Conservation (phyloP, 257 asterid genomes). For the Scutellaria minor region DNA sequence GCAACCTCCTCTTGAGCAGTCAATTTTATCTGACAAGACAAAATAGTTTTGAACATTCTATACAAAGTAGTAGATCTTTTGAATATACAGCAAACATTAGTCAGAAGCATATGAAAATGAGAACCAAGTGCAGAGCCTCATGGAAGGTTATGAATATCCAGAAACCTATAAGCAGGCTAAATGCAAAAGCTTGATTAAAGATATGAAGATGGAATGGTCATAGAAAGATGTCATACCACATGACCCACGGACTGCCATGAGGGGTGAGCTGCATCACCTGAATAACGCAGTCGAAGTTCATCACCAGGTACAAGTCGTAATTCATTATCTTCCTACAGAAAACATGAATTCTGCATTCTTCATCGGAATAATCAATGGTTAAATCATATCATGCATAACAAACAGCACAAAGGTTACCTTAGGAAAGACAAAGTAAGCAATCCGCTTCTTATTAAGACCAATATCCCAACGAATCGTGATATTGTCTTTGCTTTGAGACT, state of each 20-base stretch:
- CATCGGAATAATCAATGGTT: background rate
- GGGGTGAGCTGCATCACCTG: conserved; percentile 97
- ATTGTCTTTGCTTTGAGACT: conserved; percentile 97
- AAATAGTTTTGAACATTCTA: conserved; percentile 25
- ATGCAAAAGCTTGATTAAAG: background rate
- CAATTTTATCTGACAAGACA: conserved; percentile 71
- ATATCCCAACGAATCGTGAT: conserved; percentile 93
- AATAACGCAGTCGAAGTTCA: conserved; percentile 89
- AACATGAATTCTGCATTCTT: conserved; percentile 30
- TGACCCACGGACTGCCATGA: conserved; percentile 98
- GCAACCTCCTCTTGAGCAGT: conserved; percentile 99
- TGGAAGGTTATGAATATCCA: conserved; percentile 19
- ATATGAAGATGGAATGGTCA: conserved; percentile 19
- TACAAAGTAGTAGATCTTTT: conserved; percentile 2
- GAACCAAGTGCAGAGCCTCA: conserved; percentile 26
- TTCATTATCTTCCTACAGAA: conserved; percentile 95
- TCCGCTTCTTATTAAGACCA: conserved; percentile 96
- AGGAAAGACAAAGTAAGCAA: conserved; percentile 93
- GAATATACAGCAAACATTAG: background rate
- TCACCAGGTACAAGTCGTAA: conserved; percentile 99
- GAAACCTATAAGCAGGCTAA: conserved; percentile 14
- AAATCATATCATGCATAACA: background rate
- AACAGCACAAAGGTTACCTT: conserved; percentile 58
- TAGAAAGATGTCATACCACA: conserved; percentile 68
- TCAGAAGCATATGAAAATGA: conserved; percentile 20